Evolutionary conservation across 192 early-diverging fungal genomes (phyloP), one percentile per base, ranked within the genome.

Genomic region (Backusella parvicylindrica): DNA sequence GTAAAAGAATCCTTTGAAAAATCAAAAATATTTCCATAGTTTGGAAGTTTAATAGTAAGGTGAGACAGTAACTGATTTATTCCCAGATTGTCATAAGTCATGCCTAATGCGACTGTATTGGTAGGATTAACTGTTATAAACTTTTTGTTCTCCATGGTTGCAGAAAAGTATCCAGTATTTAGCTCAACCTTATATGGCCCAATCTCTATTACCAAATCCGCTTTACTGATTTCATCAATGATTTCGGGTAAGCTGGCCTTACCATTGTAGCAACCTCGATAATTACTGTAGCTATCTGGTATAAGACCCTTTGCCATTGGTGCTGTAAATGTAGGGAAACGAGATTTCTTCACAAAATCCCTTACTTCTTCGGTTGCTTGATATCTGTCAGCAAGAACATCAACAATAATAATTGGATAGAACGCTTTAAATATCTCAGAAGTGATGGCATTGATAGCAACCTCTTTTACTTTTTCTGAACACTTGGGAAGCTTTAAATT

Each of bases 301-400:
- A 86, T 69, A 11, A 70, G 38, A 13, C 76, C 79, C 43, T 84
- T 86, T 26, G 84, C 84, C 85, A 86, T 86, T 6, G 85, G 85
- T 12, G 85, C 68, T 0, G 66, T 68, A 53, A 63, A 86, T 16
- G 81, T 64, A 38, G 81, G 84, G 36, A 85, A 81, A 1, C 79
- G 68, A 31, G 81, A 75, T 15, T 60, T 60, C 33, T 80, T 71
- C 13, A 65, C 33, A 1, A 85, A 32, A 13, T 76, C 71, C 12
- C 76, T 78, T 33, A 67, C 49, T 3, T 81, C 47, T 37, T 79
- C 65, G 28, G 50, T 72, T 0, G 74, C 32, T 41, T 81, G 72
- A 41, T 64, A 75, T 4, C 85, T 78, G 5, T 73, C 26, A 21
- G 68, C 74, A 67, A 84, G 81, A 30, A 66, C 84, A 77, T 86